Evolutionary conservation across 2,329 filamentous ascomycete genomes (phyloP), one percentile per base, ranked within the genome.

Genomic region (Pseudopyricularia javanii): DNA sequence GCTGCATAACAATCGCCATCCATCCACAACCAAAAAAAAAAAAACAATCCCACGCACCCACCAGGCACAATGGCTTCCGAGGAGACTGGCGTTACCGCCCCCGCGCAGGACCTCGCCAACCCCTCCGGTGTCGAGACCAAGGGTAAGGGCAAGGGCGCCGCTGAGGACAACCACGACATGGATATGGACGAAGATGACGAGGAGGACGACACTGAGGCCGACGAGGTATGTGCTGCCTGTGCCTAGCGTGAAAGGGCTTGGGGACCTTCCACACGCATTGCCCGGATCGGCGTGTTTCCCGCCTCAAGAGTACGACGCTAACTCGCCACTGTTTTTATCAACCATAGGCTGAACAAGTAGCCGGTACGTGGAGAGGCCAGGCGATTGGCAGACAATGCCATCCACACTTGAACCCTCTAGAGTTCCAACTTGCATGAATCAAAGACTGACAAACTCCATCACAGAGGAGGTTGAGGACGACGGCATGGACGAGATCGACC

Each of bases 401-500:
- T n/a, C n/a, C n/a, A n/a, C n/a, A n/a, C n/a, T n/a, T n/a, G n/a
- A n/a, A n/a, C n/a, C n/a, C n/a, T n/a, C n/a, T n/a, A n/a, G n/a
- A n/a, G n/a, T n/a, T n/a, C n/a, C n/a, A n/a, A n/a, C n/a, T 22
- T n/a, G 14, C n/a, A 20, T 43, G 37, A 43, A 43, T 20, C 51
- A 20, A 33, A 55, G 56, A n/a, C 63, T 67, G 61, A 68, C 60
- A 12, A 14, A 24, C 20, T 12, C 4, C 58, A 53, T 58, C 32
- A 47, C 68, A 71, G 78, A 73, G 54, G 84, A 85, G 60, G 86
- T 88, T 52, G 85, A 86, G 47, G 88, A 90, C 53, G 78, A 88
- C 63, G 86, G 87, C 69, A 80, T 95, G 76, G 88, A 94, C 66
- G 91, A 91, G 71, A 96, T 98, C 67, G 88, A 95, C 66, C 74